These are phyloP conservation scores for Neurospora discreta DNA, from an alignment of 495 filamentous ascomycete species.

Conservation along the genomic window DNA sequence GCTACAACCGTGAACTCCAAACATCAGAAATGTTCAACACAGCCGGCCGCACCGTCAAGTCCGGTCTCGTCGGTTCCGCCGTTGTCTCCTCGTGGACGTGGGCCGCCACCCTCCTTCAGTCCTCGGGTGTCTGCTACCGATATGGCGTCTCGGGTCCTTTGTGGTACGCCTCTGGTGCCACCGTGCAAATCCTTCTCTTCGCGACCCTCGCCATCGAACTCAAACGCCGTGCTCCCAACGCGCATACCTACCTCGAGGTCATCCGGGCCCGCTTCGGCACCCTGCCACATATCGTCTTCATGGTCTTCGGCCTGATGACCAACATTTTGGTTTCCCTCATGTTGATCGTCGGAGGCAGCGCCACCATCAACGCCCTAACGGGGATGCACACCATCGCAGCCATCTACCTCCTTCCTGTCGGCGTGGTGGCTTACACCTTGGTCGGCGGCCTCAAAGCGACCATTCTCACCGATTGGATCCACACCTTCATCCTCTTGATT, in stretches of 20 bases:
- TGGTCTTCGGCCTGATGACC: slow-evolving; percentile 71
- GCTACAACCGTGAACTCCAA: slow-evolving; percentile 89
- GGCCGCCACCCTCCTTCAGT: slow-evolving; percentile 75
- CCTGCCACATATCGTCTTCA: slow-evolving; percentile 61
- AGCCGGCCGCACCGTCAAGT: slow-evolving; percentile 87
- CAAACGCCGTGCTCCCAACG: slow-evolving; percentile 77
- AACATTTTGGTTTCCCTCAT: slow-evolving; percentile 84
- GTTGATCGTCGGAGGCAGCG: slow-evolving; percentile 83
- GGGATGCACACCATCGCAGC: slow-evolving; percentile 81
- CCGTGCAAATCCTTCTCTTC: slow-evolving; percentile 75
- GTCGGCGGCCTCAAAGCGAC: slow-evolving; percentile 40
- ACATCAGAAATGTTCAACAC: slow-evolving; percentile 98
- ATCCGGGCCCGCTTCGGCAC: slow-evolving; percentile 47
- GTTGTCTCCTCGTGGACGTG: slow-evolving; percentile 96
- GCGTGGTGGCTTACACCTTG: slow-evolving; percentile 69
- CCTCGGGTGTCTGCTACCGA: slow-evolving; percentile 77
- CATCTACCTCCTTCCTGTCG: slow-evolving; percentile 81
- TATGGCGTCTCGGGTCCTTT: slow-evolving; percentile 93
- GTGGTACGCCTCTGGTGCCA: slow-evolving; percentile 66
- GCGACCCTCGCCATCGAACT: slow-evolving; percentile 89
- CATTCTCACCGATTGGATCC: slow-evolving; percentile 46
- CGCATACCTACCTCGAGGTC: slow-evolving; percentile 79
- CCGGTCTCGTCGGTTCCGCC: slow-evolving; percentile 86
- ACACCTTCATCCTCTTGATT: slow-evolving; percentile 78
- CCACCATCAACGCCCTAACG: slow-evolving; percentile 73